Evolutionary conservation across 2,329 filamentous ascomycete genomes (phyloP).

Genomic region (Penicillium brasilianum): DNA sequence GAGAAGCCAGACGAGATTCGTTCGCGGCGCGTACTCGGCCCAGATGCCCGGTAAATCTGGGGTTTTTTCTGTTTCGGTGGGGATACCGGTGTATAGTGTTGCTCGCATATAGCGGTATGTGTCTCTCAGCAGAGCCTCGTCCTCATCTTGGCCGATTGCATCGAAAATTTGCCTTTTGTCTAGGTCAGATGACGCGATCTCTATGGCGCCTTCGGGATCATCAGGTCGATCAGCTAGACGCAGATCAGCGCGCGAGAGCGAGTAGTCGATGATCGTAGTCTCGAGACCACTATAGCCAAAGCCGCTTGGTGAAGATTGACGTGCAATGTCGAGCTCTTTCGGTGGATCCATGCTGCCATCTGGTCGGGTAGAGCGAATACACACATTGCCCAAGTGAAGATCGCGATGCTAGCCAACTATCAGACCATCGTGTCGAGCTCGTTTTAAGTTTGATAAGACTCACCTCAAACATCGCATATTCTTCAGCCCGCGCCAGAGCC

Average conservation of each 20-base stretch:
- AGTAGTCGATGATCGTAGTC: slow-evolving; percentile 71
- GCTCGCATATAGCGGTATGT: slow-evolving; percentile 51
- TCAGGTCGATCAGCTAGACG: slow-evolving; percentile 30
- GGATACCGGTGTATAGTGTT: slow-evolving; percentile 51
- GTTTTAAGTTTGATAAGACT: not conserved
- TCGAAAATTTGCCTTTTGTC: slow-evolving; percentile 52
- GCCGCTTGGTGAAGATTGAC: slow-evolving; percentile 43
- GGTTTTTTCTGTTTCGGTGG: slow-evolving; percentile 45
- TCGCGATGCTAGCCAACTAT: slow-evolving; percentile 59
- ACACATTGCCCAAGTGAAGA: slow-evolving; percentile 70
- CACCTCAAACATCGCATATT: slow-evolving; percentile 63
- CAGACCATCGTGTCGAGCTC: slow-evolving; percentile 5
- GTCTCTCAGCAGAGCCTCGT: slow-evolving; percentile 46
- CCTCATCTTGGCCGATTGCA: slow-evolving; percentile 48
- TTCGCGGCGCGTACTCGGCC: slow-evolving; percentile 62
- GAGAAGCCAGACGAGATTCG: slow-evolving; percentile 68
- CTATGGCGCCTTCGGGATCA: slow-evolving; percentile 30
- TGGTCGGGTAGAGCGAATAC: slow-evolving; percentile 52
- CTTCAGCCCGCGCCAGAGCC: slow-evolving; percentile 65
- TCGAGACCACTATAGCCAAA: slow-evolving; percentile 62
- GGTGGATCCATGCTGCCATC: slow-evolving; percentile 42
- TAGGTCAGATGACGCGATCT: slow-evolving; percentile 48
- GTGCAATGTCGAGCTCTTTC: slow-evolving; percentile 37
- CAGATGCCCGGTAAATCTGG: slow-evolving; percentile 52
- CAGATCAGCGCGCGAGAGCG: slow-evolving; percentile 65